Percentiles rank a stretch among this genome's conserved stretches.
Evolutionary conservation across 805 yeast genomes (phyloP).

Genomic region (Zygoascus ofunaensis): DNA sequence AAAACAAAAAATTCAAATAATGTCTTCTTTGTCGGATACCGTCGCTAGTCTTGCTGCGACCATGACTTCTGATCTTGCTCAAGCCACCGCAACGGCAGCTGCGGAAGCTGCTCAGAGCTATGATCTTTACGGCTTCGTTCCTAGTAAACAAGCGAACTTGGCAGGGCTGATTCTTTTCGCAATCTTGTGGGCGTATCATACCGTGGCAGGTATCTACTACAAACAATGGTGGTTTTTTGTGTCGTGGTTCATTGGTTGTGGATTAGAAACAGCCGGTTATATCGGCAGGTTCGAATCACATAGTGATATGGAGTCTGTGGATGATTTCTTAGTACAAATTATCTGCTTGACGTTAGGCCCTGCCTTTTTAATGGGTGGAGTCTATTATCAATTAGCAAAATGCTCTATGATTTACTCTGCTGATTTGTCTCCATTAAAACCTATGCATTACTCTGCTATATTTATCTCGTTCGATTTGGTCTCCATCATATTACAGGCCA

Average conservation of each 20-base stretch:
- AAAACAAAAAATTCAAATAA: too few species aligned
- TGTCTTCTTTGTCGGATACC: too few species aligned
- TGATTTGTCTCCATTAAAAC: constrained; percentile 41
- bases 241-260: constrained; percentile 47
- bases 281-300: constrained; percentile 47
- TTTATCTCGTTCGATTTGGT: constrained; percentile 60
- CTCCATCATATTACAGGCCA: constrained; percentile 58
- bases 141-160: constrained; percentile 37
- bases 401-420: constrained; percentile 53
- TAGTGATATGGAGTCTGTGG: constrained; percentile 25
- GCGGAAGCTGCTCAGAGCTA: background rate
- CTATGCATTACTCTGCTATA: constrained; percentile 52
- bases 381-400: constrained; percentile 65
- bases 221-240: constrained; percentile 59
- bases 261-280: constrained; percentile 61
- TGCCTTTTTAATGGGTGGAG: constrained; percentile 75
- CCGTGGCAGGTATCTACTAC: constrained; percentile 35
- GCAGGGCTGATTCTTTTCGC: constrained; percentile 50
- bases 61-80: background rate
- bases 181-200: constrained; percentile 36
- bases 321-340: constrained; percentile 53
- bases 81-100: background rate
- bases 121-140: constrained; percentile 5
- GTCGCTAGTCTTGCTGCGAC: too few species aligned
- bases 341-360: constrained; percentile 70